Percentiles rank a stretch among this genome's conserved stretches.
Conservation (phyloP, 257 asterid species). For the Fraxinus cuspidata region DNA sequence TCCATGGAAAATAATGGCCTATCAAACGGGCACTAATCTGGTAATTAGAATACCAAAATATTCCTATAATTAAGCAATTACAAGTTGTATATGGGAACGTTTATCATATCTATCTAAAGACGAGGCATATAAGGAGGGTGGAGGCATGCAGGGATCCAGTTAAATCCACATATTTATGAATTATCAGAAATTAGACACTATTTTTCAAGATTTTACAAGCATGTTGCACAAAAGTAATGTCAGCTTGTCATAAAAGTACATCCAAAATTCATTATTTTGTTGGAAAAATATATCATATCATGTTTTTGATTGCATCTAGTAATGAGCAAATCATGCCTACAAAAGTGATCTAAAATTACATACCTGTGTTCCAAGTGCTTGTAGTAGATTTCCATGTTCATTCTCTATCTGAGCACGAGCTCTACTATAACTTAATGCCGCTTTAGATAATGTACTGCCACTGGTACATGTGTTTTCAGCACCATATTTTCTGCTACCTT, state of each 20-base stretch:
- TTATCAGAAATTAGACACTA: background rate
- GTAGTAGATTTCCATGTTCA: conserved; percentile 45
- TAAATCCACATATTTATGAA: background rate
- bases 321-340: background rate
- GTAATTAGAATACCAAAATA: background rate
- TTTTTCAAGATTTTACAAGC: background rate
- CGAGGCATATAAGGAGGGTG: background rate
- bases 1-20: no score
- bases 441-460: conserved; percentile 45
- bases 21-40: no score
- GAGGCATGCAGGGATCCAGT: background rate
- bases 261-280: background rate
- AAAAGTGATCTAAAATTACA: background rate
- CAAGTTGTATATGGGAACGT: background rate
- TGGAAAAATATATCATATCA: background rate
- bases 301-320: background rate
- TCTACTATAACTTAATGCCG: conserved; percentile 40
- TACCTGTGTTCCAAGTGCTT: conserved; percentile 54
- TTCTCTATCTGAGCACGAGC: conserved; percentile 51
- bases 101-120: background rate
- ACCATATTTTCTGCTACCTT: conserved; percentile 57
- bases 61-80: background rate
- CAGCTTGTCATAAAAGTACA: background rate
- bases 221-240: background rate
- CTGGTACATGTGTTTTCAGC: conserved; percentile 52